Percentiles rank a stretch among this genome's conserved stretches.
These are phyloP conservation scores for Pleurostoma richardsiae DNA, from an alignment of 2,329 filamentous ascomycete genomes.

Conservation along the genomic window DNA sequence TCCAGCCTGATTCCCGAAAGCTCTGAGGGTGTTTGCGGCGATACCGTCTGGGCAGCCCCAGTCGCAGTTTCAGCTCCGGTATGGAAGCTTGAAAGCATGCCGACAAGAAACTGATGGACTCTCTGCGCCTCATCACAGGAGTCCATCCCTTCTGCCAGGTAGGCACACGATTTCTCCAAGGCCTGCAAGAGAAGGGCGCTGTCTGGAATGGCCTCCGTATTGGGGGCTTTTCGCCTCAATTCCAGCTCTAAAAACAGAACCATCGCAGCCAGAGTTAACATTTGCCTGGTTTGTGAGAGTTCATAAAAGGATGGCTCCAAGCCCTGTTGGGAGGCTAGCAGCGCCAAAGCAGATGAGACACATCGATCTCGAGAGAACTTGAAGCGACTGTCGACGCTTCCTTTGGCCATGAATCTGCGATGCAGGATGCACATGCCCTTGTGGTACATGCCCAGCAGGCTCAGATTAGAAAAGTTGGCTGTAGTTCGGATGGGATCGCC, in stretches of 20 bases:
- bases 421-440: conserved; percentile 45
- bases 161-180: conserved; percentile 8
- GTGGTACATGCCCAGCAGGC: conserved; percentile 43
- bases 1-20: background rate
- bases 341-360: conserved; percentile 16
- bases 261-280: conserved; percentile 17
- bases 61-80: background rate
- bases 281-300: conserved; percentile 15
- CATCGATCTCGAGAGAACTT: conserved; percentile 14
- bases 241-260: conserved; percentile 15
- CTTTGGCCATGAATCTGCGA: conserved; percentile 35
- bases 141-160: conserved; percentile 7
- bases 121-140: conserved; percentile 9
- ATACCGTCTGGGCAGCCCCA: conserved; percentile 11
- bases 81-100: conserved; percentile 8
- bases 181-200: conserved; percentile 6
- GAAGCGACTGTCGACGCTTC: conserved; percentile 6
- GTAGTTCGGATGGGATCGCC: conserved; percentile 16
- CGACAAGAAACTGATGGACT: conserved; percentile 5
- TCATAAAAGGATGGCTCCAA: conserved; percentile 13
- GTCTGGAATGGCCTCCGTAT: conserved; percentile 2
- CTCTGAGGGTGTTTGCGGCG: conserved; percentile 6
- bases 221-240: conserved; percentile 6
- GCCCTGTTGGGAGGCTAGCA: conserved; percentile 14
- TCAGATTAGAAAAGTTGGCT: conserved; percentile 36